Conservation (phyloP, 495 filamentous ascomycete genomes). For the Xylaria intraflava region DNA sequence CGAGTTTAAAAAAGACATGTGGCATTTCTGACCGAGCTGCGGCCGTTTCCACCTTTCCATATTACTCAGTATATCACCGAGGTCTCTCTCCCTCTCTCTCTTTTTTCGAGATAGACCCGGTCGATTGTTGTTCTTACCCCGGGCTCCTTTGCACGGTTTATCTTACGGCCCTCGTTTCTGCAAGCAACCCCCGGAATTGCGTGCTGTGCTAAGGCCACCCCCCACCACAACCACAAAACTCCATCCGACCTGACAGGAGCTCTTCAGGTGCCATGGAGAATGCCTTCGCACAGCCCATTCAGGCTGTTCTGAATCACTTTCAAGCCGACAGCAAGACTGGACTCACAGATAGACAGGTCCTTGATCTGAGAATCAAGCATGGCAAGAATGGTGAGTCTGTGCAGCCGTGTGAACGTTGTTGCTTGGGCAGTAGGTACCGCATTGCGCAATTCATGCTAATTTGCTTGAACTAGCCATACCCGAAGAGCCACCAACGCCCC, state of each 20-base stretch:
- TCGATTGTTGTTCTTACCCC: background rate
- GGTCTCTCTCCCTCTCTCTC: background rate
- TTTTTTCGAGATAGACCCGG: background rate
- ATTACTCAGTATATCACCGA: no score
- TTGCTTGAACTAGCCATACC: constrained; percentile 60
- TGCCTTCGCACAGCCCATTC: constrained; percentile 62
- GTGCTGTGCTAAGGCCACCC: constrained; percentile 13
- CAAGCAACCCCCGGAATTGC: constrained; percentile 8
- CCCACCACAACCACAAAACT: constrained; percentile 7
- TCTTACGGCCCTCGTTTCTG: constrained; percentile 2
- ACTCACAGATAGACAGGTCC: constrained; percentile 64
- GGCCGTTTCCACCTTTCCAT: no score
- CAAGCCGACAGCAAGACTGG: constrained; percentile 59
- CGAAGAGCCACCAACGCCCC: constrained; percentile 92
- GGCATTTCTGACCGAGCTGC: constrained; percentile 22
- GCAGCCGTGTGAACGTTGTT: background rate
- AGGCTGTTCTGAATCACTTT: constrained; percentile 67
- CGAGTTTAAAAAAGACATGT: constrained; percentile 24
- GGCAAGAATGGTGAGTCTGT: constrained; percentile 74
- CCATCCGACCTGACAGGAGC: background rate
- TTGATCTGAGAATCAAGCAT: constrained; percentile 55
- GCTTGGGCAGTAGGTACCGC: background rate
- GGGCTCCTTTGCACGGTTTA: background rate
- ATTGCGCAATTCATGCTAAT: constrained; percentile 17
- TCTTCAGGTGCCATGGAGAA: constrained; percentile 58